Conservation (phyloP, 108 stramenopile species). For the Cyclotella baltica region DNA sequence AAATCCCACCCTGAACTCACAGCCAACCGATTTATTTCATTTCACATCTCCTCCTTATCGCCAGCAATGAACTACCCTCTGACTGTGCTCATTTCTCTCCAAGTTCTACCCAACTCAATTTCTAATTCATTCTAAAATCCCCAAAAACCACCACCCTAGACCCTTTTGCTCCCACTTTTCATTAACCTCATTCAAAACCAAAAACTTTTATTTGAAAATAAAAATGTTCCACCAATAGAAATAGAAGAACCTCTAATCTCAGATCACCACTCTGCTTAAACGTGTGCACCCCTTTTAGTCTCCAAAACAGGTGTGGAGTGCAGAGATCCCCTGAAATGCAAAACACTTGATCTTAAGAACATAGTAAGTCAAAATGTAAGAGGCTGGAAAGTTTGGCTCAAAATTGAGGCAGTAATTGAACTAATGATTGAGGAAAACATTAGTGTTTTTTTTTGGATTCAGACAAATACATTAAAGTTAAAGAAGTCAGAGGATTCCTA, state of each 20-base stretch:
- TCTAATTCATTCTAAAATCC: too few relatives aligned
- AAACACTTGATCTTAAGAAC: background rate
- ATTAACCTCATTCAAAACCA: too few relatives aligned
- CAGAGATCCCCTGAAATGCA: background rate
- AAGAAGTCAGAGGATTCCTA: background rate
- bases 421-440: background rate
- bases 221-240: too few relatives aligned
- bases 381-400: background rate
- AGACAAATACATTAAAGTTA: background rate
- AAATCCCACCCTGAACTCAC: too few relatives aligned
- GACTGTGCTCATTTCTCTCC: too few relatives aligned
- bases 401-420: background rate
- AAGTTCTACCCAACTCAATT: too few relatives aligned
- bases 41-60: too few relatives aligned
- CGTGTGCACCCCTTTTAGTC: background rate
- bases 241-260: background rate
- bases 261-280: background rate
- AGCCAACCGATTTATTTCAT: too few relatives aligned
- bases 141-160: too few relatives aligned
- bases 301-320: background rate
- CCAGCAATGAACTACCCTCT: too few relatives aligned
- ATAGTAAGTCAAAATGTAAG: constrained; percentile 2
- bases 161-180: too few relatives aligned
- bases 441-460: background rate
- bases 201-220: too few relatives aligned